Percentiles rank a stretch among this genome's conserved stretches.
phyloP scores from a whole-genome alignment of 108 stramenopile species.

The Pseudonitzschia pungens region DNA sequence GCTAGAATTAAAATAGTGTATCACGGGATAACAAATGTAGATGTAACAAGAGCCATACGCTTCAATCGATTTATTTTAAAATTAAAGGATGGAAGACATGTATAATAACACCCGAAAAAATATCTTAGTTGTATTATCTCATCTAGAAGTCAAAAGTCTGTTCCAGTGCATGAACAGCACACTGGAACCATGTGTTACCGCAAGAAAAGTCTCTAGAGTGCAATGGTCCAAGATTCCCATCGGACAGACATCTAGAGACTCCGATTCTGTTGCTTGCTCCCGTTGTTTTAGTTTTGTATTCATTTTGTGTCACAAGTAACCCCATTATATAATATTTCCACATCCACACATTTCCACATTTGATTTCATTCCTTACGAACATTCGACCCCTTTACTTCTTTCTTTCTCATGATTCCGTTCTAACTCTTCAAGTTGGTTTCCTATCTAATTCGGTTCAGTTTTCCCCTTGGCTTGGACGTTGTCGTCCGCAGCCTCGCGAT shows the following conservation, averaged over 20 bases:
- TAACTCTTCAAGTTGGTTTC: too few relatives aligned
- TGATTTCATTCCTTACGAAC: neutral
- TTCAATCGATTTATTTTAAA: conserved; percentile 22
- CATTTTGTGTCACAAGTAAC: neutral
- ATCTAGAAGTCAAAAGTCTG: too few relatives aligned
- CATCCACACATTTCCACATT: neutral
- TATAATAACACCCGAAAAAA: neutral
- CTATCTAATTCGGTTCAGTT: neutral
- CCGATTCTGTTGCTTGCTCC: neutral
- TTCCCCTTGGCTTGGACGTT: neutral
- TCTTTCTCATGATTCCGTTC: neutral
- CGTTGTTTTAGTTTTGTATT: neutral
- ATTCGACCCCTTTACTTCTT: neutral
- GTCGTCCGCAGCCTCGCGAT: conserved; percentile 24
- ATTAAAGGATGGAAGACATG: neutral
- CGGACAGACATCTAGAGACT: neutral
- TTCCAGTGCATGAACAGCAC: too few relatives aligned
- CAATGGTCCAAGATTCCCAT: neutral
- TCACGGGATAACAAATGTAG: too few relatives aligned
- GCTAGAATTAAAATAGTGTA: too few relatives aligned
- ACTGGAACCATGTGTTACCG: too few relatives aligned
- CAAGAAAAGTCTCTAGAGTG: too few relatives aligned
- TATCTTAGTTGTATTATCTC: too few relatives aligned
- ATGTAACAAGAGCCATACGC: too few relatives aligned
- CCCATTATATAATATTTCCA: neutral